Percentiles rank a stretch among this genome's conserved stretches.
Conservation (phyloP, 2,329 filamentous ascomycete genomes). For the Coniochaeta ligniaria region DNA sequence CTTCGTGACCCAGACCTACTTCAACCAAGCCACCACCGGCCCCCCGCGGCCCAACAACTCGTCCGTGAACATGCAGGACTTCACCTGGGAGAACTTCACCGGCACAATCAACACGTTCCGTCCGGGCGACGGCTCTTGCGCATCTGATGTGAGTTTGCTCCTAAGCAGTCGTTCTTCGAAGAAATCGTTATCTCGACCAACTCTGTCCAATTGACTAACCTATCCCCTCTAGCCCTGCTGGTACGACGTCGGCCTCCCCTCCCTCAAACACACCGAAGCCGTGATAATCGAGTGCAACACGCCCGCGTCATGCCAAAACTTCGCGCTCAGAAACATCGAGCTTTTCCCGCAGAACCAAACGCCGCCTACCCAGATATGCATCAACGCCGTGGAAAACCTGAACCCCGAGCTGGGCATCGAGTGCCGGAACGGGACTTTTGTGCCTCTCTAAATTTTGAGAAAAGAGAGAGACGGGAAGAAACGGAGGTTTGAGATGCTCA, state of each 20-base stretch:
- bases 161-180: background rate
- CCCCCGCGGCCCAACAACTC: constrained; percentile 27
- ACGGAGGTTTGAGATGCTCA: constrained; percentile 11
- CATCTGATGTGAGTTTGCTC: constrained; percentile 15
- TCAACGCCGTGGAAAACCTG: constrained; percentile 23
- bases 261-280: constrained; percentile 30
- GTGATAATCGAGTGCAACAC: constrained; percentile 34
- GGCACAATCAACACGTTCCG: constrained; percentile 31
- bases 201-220: no score
- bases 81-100: constrained; percentile 30
- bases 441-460: background rate
- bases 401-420: constrained; percentile 25
- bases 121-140: constrained; percentile 35
- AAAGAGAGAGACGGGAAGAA: background rate
- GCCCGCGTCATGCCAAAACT: constrained; percentile 26
- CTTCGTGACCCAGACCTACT: constrained; percentile 37
- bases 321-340: constrained; percentile 22
- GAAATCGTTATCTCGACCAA: background rate
- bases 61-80: constrained; percentile 32
- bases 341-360: constrained; percentile 21
- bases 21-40: constrained; percentile 26
- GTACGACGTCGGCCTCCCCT: constrained; percentile 30
- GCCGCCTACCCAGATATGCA: constrained; percentile 23
- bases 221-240: constrained; percentile 25
- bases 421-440: constrained; percentile 24